Evolutionary conservation across 768 basidiomycete genomes (phyloP), one percentile per base, ranked within the genome.

Genomic region (Lactarius indigo): DNA sequence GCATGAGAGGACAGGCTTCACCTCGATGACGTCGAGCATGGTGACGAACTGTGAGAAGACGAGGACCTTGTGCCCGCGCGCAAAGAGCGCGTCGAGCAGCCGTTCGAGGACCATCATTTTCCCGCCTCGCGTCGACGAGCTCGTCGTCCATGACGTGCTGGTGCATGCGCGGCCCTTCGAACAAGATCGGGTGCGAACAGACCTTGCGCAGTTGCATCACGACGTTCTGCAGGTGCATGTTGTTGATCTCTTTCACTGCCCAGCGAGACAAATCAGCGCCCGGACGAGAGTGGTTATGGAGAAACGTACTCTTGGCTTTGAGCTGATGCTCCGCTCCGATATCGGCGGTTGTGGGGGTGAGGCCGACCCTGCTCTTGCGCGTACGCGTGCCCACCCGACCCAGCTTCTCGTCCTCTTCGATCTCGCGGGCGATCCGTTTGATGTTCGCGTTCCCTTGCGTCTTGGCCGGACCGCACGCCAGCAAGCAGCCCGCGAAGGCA

Each of bases 121-220:
- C 20, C 97, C 97, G 64, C 91, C 91, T 94, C 0, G 87, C 87
- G 64, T 90, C 87, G 30, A 96, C 85, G 37, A 98, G 80, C 72
- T 95, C 87, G 30, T 91, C 87, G 70, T 91, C 87, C 44, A 96
- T 76, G 52, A 89, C 79, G 0, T 84, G 84, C 50, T 87, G 77
- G n/a, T 79, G 79, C 1, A 89, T 91, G 6, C 78, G 71, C 1
- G 83, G 90, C 90, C 92, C 92, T 70, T 92, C 88, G 74, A 96
- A 96, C 7, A 94, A 78, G 80, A 91, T 91, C 0, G 96, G 95
- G 76, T 98, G 94, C 17, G 91, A 94, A 79, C 93, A 94, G 2
- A 95, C 92, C 82, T 98, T 98, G 63, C 96, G 91, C 5, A 98
- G 83, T 75, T 98, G 96, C 96, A 99, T 98, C 64, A 98, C 88